phyloP scores from a whole-genome alignment of 2,329 filamentous ascomycete genomes.

The Penicillium corylophilum region DNA sequence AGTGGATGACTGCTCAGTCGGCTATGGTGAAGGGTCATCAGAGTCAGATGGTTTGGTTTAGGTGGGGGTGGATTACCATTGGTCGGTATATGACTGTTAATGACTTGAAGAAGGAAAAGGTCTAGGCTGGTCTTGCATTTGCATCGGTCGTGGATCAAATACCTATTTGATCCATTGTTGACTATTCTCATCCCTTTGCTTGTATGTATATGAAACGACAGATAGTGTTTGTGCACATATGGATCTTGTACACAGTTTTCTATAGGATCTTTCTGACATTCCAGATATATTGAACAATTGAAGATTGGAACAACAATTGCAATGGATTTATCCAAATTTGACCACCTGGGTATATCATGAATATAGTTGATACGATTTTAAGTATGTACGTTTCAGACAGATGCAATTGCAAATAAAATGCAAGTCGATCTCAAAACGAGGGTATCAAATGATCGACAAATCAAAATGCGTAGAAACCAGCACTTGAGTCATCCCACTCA shows the following conservation, averaged over 20 bases:
- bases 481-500: not conserved
- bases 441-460: not conserved
- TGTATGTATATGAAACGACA: not conserved
- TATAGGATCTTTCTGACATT: not conserved
- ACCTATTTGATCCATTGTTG: not conserved
- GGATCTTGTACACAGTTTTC: not conserved
- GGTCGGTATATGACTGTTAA: conserved; percentile 97
- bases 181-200: not conserved
- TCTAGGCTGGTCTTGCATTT: conserved; percentile 21
- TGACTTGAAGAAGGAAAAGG: conserved; percentile 67
- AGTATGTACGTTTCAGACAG: not conserved
- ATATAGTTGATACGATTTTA: too few species aligned
- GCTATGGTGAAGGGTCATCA: conserved; percentile 89
- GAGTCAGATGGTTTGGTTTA: conserved; percentile 98
- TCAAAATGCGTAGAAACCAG: not conserved
- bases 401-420: not conserved
- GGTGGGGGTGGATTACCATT: conserved; percentile 89
- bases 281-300: not conserved
- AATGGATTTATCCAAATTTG: too few species aligned
- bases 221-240: not conserved
- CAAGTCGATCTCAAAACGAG: not conserved
- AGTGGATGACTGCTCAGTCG: conserved; percentile 67
- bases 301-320: too few species aligned
- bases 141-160: not conserved
- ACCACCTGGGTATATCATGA: too few species aligned